These are phyloP conservation scores for Daldinia sp. DNA, from an alignment of 2,329 filamentous ascomycete species.

Conservation along the genomic window DNA sequence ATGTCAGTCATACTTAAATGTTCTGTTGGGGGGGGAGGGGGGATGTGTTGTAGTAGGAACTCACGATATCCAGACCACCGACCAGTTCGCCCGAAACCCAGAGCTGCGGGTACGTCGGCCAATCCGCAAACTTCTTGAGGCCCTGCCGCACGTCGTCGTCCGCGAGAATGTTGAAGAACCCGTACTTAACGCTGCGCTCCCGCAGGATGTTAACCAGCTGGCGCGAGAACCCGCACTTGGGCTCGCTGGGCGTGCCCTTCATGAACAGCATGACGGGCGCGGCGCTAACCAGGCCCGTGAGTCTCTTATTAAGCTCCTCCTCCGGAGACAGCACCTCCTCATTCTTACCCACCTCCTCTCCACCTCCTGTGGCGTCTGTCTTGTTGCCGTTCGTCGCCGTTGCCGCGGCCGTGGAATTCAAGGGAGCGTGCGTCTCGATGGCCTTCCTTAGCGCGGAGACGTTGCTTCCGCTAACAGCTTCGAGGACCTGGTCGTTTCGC, in stretches of 20 bases:
- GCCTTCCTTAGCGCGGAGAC: slow-evolving; percentile 85
- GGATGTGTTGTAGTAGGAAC: slow-evolving; percentile 52
- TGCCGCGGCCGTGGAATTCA: background rate
- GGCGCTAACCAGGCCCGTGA: slow-evolving; percentile 89
- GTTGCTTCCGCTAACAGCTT: slow-evolving; percentile 91
- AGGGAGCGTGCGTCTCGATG: slow-evolving; percentile 80
- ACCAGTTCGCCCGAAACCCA: slow-evolving; percentile 93
- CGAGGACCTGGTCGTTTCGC: slow-evolving; percentile 78
- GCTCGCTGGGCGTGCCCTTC: slow-evolving; percentile 91
- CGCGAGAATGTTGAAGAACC: slow-evolving; percentile 98
- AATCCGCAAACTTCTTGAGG: slow-evolving; percentile 96
- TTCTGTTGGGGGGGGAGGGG: background rate
- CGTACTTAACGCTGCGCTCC: slow-evolving; percentile 93
- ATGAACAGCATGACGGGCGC: slow-evolving; percentile 99
- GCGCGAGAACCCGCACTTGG: slow-evolving; percentile 92
- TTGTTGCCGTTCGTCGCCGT: background rate
- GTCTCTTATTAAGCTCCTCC: slow-evolving; percentile 85
- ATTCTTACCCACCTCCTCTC: slow-evolving; percentile 24
- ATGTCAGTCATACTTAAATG: slow-evolving; percentile 13
- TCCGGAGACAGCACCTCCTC: slow-evolving; percentile 61
- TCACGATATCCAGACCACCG: slow-evolving; percentile 94
- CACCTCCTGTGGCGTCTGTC: background rate
- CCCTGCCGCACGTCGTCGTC: slow-evolving; percentile 98
- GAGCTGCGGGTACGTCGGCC: slow-evolving; percentile 96
- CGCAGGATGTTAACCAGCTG: slow-evolving; percentile 88